These are phyloP conservation scores for Clonostachys solani DNA, from an alignment of 2,329 filamentous ascomycete genomes.

Conservation along the genomic window DNA sequence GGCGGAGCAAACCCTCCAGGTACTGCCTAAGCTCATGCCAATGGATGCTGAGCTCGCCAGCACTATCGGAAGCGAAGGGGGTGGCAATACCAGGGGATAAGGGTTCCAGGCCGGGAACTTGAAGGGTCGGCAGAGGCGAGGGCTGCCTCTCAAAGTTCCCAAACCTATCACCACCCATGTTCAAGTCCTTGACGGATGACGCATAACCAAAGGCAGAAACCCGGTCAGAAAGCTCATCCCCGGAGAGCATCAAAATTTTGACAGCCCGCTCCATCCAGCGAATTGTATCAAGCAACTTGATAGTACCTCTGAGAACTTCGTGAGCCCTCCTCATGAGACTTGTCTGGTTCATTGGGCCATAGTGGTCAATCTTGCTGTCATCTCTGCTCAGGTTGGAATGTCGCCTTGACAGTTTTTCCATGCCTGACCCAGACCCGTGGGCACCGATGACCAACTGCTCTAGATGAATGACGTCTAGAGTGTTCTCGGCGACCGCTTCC, in stretches of 20 bases:
- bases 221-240: slow-evolving; percentile 32
- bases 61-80: neutral
- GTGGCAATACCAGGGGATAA: neutral
- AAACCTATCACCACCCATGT: slow-evolving; percentile 14
- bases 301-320: slow-evolving; percentile 37
- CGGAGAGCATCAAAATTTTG: slow-evolving; percentile 34
- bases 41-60: slow-evolving; percentile 24
- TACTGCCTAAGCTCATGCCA: slow-evolving; percentile 44
- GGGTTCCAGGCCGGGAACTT: neutral
- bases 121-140: slow-evolving; percentile 12
- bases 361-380: slow-evolving; percentile 11
- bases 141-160: slow-evolving; percentile 12
- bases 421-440: slow-evolving; percentile 18
- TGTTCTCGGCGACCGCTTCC: slow-evolving; percentile 36
- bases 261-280: slow-evolving; percentile 42
- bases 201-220: slow-evolving; percentile 11
- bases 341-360: slow-evolving; percentile 36
- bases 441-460: slow-evolving; percentile 33
- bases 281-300: slow-evolving; percentile 39
- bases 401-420: too few species aligned
- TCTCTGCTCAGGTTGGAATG: slow-evolving; percentile 25
- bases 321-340: slow-evolving; percentile 42
- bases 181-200: slow-evolving; percentile 3
- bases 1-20: slow-evolving; percentile 33
- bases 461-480: slow-evolving; percentile 31